These are phyloP conservation scores for Apiotrichum akiyoshidainum DNA, from an alignment of 1,284 basidiomycete genomes.

Conservation along the genomic window DNA sequence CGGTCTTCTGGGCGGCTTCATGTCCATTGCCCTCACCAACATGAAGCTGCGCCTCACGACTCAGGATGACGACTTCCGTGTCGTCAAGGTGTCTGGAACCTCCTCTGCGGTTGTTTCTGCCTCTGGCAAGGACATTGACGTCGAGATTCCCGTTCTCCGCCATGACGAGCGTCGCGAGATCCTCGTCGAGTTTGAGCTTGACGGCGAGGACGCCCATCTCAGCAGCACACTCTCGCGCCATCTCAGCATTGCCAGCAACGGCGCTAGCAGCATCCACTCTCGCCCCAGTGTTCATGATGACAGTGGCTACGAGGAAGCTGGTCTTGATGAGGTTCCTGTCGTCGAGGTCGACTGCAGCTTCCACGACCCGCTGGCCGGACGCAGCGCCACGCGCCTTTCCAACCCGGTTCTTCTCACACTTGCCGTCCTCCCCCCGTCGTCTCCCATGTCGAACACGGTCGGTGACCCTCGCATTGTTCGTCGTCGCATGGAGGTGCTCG, in stretches of 20 bases:
- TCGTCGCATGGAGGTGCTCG: constrained; percentile 87
- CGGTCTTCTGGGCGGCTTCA: constrained; percentile 88
- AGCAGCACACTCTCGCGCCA: constrained; percentile 2
- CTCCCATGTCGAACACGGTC: constrained; percentile 55
- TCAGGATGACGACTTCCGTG: constrained; percentile 69
- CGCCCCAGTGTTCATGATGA: constrained; percentile 6
- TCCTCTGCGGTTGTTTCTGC: constrained; percentile 75
- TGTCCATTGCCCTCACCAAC: constrained; percentile 81
- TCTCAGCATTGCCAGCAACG: constrained; percentile 5
- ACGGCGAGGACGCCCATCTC: constrained; percentile 37
- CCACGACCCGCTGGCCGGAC: constrained; percentile 76
- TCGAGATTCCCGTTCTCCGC: constrained; percentile 87
- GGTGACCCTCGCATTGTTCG: constrained; percentile 83
- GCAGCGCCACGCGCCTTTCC: constrained; percentile 75
- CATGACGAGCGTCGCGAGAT: constrained; percentile 92
- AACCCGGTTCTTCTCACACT: constrained; percentile 85
- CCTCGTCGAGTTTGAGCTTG: constrained; percentile 86
- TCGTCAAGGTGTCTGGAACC: constrained; percentile 84
- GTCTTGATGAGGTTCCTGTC: constrained; percentile 90
- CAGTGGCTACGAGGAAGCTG: constrained; percentile 64
- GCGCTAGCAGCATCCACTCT: not conserved
- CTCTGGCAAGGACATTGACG: constrained; percentile 86
- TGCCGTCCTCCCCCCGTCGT: constrained; percentile 66
- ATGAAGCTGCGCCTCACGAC: constrained; percentile 78
- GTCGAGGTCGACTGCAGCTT: constrained; percentile 88